Evolutionary conservation across 768 basidiomycete genomes (phyloP).

Genomic region (Sporobolomyces pararoseus): DNA sequence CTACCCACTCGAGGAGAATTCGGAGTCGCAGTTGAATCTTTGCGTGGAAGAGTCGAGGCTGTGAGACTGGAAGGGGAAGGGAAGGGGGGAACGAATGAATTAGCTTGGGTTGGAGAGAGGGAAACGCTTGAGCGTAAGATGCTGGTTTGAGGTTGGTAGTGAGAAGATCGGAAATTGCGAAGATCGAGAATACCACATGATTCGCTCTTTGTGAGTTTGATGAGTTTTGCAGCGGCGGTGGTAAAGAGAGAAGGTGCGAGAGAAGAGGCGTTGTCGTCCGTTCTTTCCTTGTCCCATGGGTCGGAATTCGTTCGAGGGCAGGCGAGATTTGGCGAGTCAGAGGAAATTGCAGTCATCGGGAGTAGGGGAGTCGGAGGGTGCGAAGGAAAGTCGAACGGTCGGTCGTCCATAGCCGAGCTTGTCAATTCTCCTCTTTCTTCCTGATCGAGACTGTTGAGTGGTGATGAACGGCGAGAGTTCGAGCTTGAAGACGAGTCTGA

Average conservation of each 20-base stretch:
- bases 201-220: constrained; percentile 4
- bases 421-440: neutral
- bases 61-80: neutral
- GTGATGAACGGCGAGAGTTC: neutral
- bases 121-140: constrained; percentile 4
- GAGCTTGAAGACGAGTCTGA: neutral
- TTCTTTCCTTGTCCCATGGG: too few species aligned
- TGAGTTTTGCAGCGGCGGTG: constrained; percentile 12
- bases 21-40: neutral
- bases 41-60: neutral
- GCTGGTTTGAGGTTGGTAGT: neutral
- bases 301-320: too few species aligned
- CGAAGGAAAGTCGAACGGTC: neutral
- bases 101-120: neutral
- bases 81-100: neutral
- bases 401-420: neutral
- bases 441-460: neutral
- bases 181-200: constrained; percentile 29
- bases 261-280: too few species aligned
- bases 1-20: neutral
- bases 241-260: constrained; percentile 5
- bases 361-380: neutral
- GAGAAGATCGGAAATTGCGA: constrained; percentile 1
- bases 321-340: neutral
- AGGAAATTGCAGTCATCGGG: neutral